Conservation (phyloP, 805 yeast genomes). For the Zygotorulaspora chibaensis region DNA sequence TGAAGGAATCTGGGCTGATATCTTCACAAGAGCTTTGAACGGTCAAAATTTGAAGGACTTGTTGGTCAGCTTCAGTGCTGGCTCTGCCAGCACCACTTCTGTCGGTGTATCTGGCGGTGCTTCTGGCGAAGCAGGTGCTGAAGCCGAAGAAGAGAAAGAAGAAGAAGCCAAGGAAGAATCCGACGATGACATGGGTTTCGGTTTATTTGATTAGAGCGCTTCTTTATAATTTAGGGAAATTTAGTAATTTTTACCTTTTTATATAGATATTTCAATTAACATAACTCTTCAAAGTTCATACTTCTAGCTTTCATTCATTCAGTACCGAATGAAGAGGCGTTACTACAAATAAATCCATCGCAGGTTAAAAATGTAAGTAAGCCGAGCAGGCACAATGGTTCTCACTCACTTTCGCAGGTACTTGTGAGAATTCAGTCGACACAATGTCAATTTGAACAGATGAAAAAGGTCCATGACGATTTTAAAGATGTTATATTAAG, state of each 20-base stretch:
- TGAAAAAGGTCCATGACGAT: constrained; percentile 1
- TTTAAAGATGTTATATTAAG: constrained; percentile 25
- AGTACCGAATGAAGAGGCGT: too few species aligned
- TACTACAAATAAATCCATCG: too few species aligned
- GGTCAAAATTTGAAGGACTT: constrained; percentile 70
- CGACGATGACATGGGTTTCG: constrained; percentile 87
- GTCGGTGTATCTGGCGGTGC: constrained; percentile 46
- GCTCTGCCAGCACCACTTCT: constrained; percentile 40
- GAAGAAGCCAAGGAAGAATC: constrained; percentile 62
- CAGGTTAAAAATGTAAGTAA: too few species aligned
- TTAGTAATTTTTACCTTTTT: constrained; percentile 5
- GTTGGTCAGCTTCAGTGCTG: constrained; percentile 54
- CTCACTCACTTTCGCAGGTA: too few species aligned
- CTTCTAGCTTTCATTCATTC: background rate
- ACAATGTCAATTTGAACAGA: background rate
- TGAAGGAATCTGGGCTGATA: constrained; percentile 77
- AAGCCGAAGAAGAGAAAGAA: constrained; percentile 58
- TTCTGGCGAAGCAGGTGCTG: constrained; percentile 45
- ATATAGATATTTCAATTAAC: constrained; percentile 9
- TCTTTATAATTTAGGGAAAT: constrained; percentile 5
- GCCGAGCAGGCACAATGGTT: too few species aligned
- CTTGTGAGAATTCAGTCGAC: background rate
- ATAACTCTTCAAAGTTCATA: background rate
- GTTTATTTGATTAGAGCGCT: constrained; percentile 71
- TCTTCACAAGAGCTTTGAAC: constrained; percentile 77